Evolutionary conservation across 345 rosid genomes (phyloP), one percentile per base, ranked within the genome.

Genomic region (Lepidium sativum): DNA sequence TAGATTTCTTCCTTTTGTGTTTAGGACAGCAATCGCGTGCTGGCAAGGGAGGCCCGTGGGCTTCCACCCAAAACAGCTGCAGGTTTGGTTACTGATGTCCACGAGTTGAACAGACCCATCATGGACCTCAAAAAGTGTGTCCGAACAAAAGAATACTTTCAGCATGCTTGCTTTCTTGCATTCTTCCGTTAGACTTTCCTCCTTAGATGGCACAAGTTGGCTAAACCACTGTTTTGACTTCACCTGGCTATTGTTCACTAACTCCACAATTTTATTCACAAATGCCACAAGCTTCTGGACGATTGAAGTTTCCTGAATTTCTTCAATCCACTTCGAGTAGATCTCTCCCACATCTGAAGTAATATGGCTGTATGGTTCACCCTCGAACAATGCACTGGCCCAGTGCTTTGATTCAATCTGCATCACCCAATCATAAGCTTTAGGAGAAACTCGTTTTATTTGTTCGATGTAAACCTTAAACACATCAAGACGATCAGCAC

Each of bases 61-160:
- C 65, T 82, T 80, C 98, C 96, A 92, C 60, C 66, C 77, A 44
- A 72, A 73, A 77, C 98, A 92, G 58, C 84, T 92, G 68, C 98
- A 92, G 9, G 78, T 79, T 67, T 63, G 69, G 67, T 80, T 85
- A 25, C 66, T 57, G 25, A 85, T 64, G 75, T 92, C 95, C 33
- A 92, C 96, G 44, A 89, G 87, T 54, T 86, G 76, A 35, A 78
- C 86, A 20, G 80, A 79, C 20, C 74, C 81, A 29, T 82, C 90
- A 27, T 89, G 98, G 73, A 92, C 98, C 81, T 92, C 98, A 17
- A 88, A 87, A n/a, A 92, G 74, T 3, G 83, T 82, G 67, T 85
- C 95, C 10, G 96, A 81, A 23, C 94, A 92, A 69, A 89, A 78
- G 71, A 86, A 73, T 31, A 89, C 98, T 75, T 75, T 83, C 13